Base-by-base conservation (phyloP, 2,329 filamentous ascomycete species). In the Calonectria hawksworthii region DNA sequence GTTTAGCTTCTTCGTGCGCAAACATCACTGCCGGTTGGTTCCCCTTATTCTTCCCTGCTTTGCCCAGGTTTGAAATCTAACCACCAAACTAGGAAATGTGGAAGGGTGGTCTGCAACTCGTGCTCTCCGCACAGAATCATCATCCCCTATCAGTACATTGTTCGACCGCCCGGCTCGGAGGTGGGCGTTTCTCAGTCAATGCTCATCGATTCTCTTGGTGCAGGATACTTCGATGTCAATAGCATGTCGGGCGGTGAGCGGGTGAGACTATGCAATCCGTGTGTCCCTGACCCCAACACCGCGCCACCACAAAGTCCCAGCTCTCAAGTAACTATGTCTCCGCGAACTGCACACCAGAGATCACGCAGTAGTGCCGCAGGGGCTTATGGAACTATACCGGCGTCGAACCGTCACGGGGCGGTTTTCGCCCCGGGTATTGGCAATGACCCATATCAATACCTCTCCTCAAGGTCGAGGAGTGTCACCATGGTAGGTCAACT, bases 81-180 rank as follows among this genome's bases (percentile, higher is more conserved):
- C 78, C 81, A 59, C 82, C 59, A 18, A 14, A n/a, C 18, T 63
- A 94, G 93, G 79, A 98, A 98, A 90, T 99, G 96, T 83, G 96
- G 96, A 59, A 90, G 96, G 75, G 96, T 99, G 11, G 96, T 99
- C 30, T 99, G 96, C 85, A 93, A 93, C 73, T 89, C 92, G 26
- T 99, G 96, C 86, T 98, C 96, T 3, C 96, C 96, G 4, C 96
- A 99, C 84, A 92, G 96, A 75, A 99, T 99, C 82, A 98, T 95
- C 4, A 98, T 99, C 76, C 96, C 96, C 1, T 92, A 96, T 77
- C 95, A 97, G 82, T 99, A 95, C 83, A 98, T 99, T 77, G 96
- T 98, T 32, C 93, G 94, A 63, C 94, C 95, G 4, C 94, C 94
- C 1, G 88, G 83, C 72, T 75, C 84, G 47, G 87, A 89, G 73